These are phyloP conservation scores for Mycena amicta DNA, from an alignment of 768 basidiomycete genomes.

Conservation along the genomic window DNA sequence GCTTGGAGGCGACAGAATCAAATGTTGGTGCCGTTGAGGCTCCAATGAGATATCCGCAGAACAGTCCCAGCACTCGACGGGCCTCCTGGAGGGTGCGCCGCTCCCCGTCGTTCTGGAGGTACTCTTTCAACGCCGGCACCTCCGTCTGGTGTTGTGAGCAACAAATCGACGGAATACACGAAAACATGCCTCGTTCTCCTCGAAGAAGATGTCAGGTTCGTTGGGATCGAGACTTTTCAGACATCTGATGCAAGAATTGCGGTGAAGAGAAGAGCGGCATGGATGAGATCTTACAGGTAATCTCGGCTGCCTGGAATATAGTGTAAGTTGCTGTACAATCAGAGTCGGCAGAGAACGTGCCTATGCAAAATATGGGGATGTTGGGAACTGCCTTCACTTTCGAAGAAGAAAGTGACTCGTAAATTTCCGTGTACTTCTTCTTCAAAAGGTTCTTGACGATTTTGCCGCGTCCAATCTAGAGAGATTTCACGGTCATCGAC, in stretches of 20 bases:
- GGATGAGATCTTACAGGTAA: constrained; percentile 8
- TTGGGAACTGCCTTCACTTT: neutral
- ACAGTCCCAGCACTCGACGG: neutral
- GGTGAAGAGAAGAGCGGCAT: neutral
- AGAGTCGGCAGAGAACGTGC: neutral
- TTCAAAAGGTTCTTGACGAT: constrained; percentile 6
- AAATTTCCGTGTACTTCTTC: constrained; percentile 5
- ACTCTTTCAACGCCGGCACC: constrained; percentile 9
- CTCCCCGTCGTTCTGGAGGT: constrained; percentile 14
- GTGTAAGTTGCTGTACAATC: neutral
- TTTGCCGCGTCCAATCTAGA: constrained; percentile 9
- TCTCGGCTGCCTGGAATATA: constrained; percentile 13
- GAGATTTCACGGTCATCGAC: neutral
- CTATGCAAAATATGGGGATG: constrained; percentile 17
- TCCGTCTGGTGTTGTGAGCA: constrained; percentile 7
- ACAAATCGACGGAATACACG: neutral
- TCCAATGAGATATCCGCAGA: constrained; percentile 6
- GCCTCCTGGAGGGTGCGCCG: constrained; percentile 16
- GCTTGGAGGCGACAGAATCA: neutral
- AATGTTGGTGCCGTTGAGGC: neutral
- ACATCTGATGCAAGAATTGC: constrained; percentile 2
- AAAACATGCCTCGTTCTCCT: constrained; percentile 10
- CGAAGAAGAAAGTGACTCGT: neutral
- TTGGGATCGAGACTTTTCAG: constrained; percentile 2
- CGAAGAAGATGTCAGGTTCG: neutral